A percentile compares a stretch with the other conserved stretches of the same genome.
phyloP scores from a whole-genome alignment of 345 rosid species.

The Isatis tinctoria region DNA sequence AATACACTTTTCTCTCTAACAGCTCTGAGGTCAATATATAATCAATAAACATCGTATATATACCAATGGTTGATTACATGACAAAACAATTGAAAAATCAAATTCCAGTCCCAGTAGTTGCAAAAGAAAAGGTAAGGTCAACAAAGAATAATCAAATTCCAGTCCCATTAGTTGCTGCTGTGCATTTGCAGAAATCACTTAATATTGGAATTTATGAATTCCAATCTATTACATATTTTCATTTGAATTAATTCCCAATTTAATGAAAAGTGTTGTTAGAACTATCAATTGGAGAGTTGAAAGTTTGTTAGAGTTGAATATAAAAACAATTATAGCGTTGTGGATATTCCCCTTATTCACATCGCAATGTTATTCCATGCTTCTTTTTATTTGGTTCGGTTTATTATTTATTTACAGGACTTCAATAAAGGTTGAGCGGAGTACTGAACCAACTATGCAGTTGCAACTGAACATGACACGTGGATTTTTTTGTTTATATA shows the following conservation, averaged over 20 bases:
- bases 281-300: constrained; percentile 27
- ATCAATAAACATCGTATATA: background rate
- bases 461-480: constrained; percentile 29
- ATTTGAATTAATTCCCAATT: background rate
- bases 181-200: constrained; percentile 1
- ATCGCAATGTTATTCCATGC: constrained; percentile 15
- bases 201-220: background rate
- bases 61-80: background rate
- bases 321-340: background rate
- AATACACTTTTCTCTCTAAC: too few relatives aligned
- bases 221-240: background rate
- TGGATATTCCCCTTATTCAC: constrained; percentile 27
- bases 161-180: background rate
- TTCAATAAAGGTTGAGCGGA: constrained; percentile 4
- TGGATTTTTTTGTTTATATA: background rate
- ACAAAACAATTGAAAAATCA: background rate
- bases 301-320: constrained; percentile 32
- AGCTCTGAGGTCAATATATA: too few relatives aligned
- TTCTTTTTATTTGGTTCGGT: constrained; percentile 9
- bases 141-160: background rate
- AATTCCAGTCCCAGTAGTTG: too few relatives aligned
- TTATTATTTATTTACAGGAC: background rate
- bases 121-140: background rate
- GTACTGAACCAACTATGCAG: constrained; percentile 33
- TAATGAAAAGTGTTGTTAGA: constrained; percentile 18